Base-by-base conservation (phyloP, 352 stramenopile genomes). In the Plasmopara muralis region DNA sequence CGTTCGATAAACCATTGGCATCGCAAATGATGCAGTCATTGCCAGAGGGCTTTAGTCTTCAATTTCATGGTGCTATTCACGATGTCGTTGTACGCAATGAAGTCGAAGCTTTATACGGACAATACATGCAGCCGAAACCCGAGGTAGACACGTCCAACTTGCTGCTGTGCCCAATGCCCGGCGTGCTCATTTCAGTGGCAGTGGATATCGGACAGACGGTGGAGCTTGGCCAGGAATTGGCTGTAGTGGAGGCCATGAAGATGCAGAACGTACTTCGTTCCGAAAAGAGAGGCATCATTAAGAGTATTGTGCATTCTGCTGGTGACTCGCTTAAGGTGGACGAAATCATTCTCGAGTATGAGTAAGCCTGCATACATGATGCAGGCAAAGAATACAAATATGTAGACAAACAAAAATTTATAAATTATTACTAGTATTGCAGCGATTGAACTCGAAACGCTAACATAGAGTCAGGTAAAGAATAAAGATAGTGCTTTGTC, bases 171-270 rank as follows among this genome's bases (percentile, higher is more conserved):
- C 95, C 95, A n/a, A 98, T 98, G 94, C 95, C 95, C 20, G 95
- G 95, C 9, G 93, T 91, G 55, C 68, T 98, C 12, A 67, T 96
- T 28, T 92, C 78, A 5, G 62, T 96, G 12, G 72, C 72, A 9
- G 87, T 97, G 0, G 50, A 86, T 47, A 77, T 87, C 31, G 94
- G 93, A n/a, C 74, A 98, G 52, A 43, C 84, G n/a, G 93, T 98
- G 8, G 86, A 98, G 68, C 65, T 87, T 12, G 94, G 92, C 31
- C 88, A 98, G 66, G 85, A 97, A 43, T 68, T 98, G 8, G 94
- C 89, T 42, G 83, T 98, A 25, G 87, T 98, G 16, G 95, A 98
- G 66, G 96, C 96, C 13, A 99, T 99, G 96, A 99, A 99, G 70
- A 99, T 99, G 95, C 93, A 98, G 74, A 98, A 98, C 66, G 84